Evolutionary conservation across 345 rosid genomes (phyloP).

Genomic region (Geranium brycei): DNA sequence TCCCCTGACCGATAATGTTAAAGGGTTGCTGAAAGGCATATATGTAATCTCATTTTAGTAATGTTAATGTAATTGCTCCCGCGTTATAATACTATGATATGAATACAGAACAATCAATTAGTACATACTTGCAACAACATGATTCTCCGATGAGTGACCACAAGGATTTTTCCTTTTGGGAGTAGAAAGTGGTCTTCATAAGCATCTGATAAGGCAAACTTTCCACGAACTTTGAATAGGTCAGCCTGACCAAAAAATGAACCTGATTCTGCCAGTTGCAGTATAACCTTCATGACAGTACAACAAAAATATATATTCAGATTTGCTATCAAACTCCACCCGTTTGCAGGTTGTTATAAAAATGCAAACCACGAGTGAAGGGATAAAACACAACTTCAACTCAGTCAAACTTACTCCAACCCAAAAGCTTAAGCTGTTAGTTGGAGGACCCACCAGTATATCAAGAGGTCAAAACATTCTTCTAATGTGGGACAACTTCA

Average conservation of each 20-base stretch:
- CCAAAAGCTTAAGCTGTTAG: no score
- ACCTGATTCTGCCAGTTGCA: slow-evolving; percentile 76
- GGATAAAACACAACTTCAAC: no score
- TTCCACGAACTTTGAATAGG: slow-evolving; percentile 75
- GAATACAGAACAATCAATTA: slow-evolving; percentile 5
- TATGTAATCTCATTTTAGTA: not conserved
- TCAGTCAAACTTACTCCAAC: no score
- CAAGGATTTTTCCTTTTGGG: slow-evolving; percentile 49
- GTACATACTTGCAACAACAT: slow-evolving; percentile 57
- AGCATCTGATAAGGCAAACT: slow-evolving; percentile 81
- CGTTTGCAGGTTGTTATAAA: no score
- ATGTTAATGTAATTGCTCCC: not conserved
- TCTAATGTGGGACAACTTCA: no score
- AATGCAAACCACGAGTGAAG: no score
- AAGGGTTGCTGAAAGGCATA: slow-evolving; percentile 51
- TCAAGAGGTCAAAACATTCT: no score
- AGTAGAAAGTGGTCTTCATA: slow-evolving; percentile 74
- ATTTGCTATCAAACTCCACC: no score
- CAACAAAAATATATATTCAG: not conserved
- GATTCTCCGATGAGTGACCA: slow-evolving; percentile 67
- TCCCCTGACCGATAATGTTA: slow-evolving; percentile 58
- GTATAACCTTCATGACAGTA: slow-evolving; percentile 42
- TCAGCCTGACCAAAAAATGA: slow-evolving; percentile 84
- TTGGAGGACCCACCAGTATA: no score
- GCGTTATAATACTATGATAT: not conserved